Base-by-base conservation (phyloP, 495 filamentous ascomycete genomes). In the Penicillium alfredii region DNA sequence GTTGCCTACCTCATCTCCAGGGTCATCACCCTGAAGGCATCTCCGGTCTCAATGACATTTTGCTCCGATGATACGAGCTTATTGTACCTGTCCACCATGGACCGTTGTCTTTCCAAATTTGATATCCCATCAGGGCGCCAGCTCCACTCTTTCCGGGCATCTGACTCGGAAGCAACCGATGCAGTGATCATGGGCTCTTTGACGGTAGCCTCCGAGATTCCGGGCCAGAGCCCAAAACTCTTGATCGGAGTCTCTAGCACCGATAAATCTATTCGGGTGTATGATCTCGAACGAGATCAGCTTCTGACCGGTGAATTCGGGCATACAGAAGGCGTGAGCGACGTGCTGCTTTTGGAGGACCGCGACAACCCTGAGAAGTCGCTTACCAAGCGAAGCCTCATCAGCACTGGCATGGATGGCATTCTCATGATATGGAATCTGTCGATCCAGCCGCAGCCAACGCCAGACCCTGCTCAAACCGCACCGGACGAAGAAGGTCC, bases 261-360 rank as follows among this genome's bases (percentile, higher is more conserved):
- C 3, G 92, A 98, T 56, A 97, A 95, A 53, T 96, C 92, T 5
- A 80, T 98, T 38, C 72, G 92, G 13, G 63, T 97, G 3, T 97
- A 98, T 55, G 84, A 93, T 44, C 65, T 79, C 10, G 79, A 82
- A 29, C 73, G 74, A 25, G 90, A 89, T 9, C 55, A 66, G 15
- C 78, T 98, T 43, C 63, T 96, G 34, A 81, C 85, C 16, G 80
- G 85, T 23, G 92, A 94, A 58, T 94, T 87, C 72, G 93, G 92
- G 9, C 92, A 98, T 53, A 93, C 86, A 0, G 88, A 94, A 52
- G 83, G 87, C 26, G 81, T 97, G 26, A 92, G 86, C 26, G 88
- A 83, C 52, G 73, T 89, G 23, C 69, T 78, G n/a, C 56, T 96
- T 8, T 47, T 94, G 3, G 82, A 86, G 44, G 49, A 44, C 14